Evolutionary conservation across 140 eudicot species (phyloP), one percentile per base, ranked within the genome.

Genomic region (Oenanthe javanica): DNA sequence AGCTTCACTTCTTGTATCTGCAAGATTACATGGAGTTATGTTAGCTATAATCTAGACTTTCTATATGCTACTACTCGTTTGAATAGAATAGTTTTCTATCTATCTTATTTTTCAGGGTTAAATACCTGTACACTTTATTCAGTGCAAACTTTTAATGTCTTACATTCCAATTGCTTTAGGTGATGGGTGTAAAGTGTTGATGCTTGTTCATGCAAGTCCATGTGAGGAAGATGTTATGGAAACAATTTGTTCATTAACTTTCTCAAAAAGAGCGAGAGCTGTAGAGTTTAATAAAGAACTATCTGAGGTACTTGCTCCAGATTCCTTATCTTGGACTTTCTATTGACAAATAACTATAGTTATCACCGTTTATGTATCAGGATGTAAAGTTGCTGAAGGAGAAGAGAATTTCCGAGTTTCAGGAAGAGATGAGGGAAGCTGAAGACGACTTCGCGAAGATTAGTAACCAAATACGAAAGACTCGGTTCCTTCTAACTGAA

Each of bases 191-290:
- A 92, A 92, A 84, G 92, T 90, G 52, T 36, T 92, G 82, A 89
- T 92, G 93, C 83, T 92, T 19, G 86, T 92, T 75, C 97, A 92
- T 85, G 90, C 88, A 67, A 92, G 97, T 79, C 91, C 94, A 6
- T 75, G 74, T 79, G 97, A 89, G 81, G 97, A 89, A 70, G 97
- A 92, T 86, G 81, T 88, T 72, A 89, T 92, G 16, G 97, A 92
- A 85, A 92, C 94, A 14, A 46, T 54, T 46, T 84, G 83, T 51
- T 84, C 88, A 8, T 40, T 80, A 47, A 82, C 81, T 79, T 84
- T 87, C 78, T 83, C 87, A 19, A 84, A 77, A 81, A 77, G 90
- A 51, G 88, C 90, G 19, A 84, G 90, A 82, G 88, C 88, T 5
- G 83, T 84, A 14, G 90, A 87, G 71, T 80, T 82, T 50, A 77